phyloP scores from a whole-genome alignment of 1,139 yeast genomes.

The Saccharomycopsis hybrid region DNA sequence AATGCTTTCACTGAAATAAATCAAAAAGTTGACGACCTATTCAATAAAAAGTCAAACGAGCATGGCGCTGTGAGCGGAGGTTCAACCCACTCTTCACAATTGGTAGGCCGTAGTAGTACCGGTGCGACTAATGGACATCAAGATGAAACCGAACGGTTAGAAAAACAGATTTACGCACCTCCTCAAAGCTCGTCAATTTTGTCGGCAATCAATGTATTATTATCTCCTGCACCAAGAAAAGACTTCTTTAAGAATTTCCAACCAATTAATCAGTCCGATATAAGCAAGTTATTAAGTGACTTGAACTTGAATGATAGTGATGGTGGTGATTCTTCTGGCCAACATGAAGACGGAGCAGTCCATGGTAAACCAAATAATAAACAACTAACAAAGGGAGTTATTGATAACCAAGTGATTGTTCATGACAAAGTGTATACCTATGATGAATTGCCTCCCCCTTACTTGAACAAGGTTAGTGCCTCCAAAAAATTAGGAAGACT shows the following conservation, averaged over 20 bases:
- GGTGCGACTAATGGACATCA: too few relatives aligned
- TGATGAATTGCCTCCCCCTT: constrained; percentile 50
- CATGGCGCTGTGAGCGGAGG: too few relatives aligned
- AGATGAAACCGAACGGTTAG: neutral
- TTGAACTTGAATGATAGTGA: too few relatives aligned
- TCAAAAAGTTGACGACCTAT: too few relatives aligned
- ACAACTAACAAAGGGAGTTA: neutral
- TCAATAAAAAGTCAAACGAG: too few relatives aligned
- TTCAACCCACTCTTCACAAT: too few relatives aligned
- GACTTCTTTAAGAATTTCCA: constrained; percentile 21
- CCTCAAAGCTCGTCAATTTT: constrained; percentile 21
- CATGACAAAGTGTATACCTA: constrained; percentile 78
- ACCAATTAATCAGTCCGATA: constrained; percentile 21
- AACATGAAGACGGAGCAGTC: neutral
- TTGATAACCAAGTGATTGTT: constrained; percentile 37
- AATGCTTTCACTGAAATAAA: too few relatives aligned
- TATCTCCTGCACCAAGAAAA: constrained; percentile 17
- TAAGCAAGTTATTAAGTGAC: neutral
- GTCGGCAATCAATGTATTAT: constrained; percentile 15
- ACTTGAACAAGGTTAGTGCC: constrained; percentile 13
- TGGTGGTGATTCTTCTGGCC: too few relatives aligned
- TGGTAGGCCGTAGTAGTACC: too few relatives aligned
- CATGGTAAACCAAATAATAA: neutral
- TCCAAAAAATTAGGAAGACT: neutral
- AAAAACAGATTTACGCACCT: constrained; percentile 7